phyloP scores from a whole-genome alignment of 31 red algal genomes.

The Odonthalia washingtoniensis region DNA sequence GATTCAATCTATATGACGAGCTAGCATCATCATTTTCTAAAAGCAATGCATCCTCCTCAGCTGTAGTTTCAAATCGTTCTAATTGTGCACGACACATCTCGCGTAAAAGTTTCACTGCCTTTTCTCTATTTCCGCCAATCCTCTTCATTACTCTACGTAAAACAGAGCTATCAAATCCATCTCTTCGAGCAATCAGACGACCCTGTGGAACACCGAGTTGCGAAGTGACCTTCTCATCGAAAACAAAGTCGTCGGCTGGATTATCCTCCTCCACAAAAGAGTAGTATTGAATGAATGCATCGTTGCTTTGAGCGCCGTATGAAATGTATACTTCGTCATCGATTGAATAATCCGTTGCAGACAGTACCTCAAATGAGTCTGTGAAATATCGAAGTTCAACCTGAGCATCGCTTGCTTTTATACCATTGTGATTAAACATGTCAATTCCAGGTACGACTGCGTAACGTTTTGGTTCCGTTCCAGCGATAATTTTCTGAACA shows the following conservation, averaged over 20 bases:
- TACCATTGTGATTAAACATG: conserved; percentile 81
- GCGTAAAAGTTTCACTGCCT: conserved; percentile 44
- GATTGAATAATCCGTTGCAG: conserved; percentile 59
- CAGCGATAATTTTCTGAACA: conserved; percentile 67
- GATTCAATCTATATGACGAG: conserved; percentile 5
- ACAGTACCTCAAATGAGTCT: conserved; percentile 67
- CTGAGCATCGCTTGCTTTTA: conserved; percentile 59
- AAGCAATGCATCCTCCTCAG: conserved; percentile 51
- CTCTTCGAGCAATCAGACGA: conserved; percentile 36
- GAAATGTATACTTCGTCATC: conserved; percentile 90
- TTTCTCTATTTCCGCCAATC: conserved; percentile 45
- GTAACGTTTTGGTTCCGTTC: conserved; percentile 60
- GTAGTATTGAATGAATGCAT: conserved; percentile 86
- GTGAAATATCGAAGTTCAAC: conserved; percentile 85
- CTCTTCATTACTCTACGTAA: conserved; percentile 48
- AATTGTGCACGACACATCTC: conserved; percentile 69
- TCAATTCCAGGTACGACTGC: conserved; percentile 85
- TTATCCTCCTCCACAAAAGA: conserved; percentile 92
- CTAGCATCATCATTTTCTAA: conserved; percentile 28
- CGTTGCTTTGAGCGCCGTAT: conserved; percentile 91
- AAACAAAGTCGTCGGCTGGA: conserved; percentile 80
- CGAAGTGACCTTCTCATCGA: conserved; percentile 46
- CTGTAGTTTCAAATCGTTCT: conserved; percentile 48
- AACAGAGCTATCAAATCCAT: conserved; percentile 56
- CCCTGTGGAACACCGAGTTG: conserved; percentile 55